Base-by-base conservation (phyloP, 2,329 filamentous ascomycete genomes). In the Botrytis galanthina region DNA sequence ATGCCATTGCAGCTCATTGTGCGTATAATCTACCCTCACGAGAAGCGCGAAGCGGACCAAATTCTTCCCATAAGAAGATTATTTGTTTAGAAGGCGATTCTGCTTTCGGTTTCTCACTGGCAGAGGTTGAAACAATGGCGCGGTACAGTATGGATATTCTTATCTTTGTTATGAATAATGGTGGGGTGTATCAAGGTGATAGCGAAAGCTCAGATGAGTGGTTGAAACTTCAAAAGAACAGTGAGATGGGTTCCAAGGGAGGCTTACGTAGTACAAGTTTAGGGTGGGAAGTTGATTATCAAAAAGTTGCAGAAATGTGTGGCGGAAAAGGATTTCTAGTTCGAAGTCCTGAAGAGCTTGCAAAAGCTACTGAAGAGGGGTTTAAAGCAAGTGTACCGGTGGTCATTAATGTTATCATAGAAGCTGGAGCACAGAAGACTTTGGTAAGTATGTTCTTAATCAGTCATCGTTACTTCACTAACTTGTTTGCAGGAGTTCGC, bases 91-190 rank as follows among this genome's bases (percentile, higher is more conserved):
- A 89, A 81, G 87, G 87, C 2, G 87, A 88, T 77, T 86, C 83
- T 39, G 87, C 87, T 0, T 87, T 88, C 74, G 87, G 86, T 0
- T 89, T 89, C 76, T 87, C 84, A 6, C 83, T 83, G 0, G 86
- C 87, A 79, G 87, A 88, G 76, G 83, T 88, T 59, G 87, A 89
- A 78, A 89, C 87, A 0, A 86, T 89, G 83, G 84, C 86, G 5
- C 82, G 86, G 6, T 86, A 87, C 76, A 81, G 84, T 16, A 88
- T 88, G 82, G 86, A 87, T 61, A 82, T 87, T 7, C 78, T 88
- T 60, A 85, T 89, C 72, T 86, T 87, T 77, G 86, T 89, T 3
- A 83, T 88, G 73, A 88, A 89, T 75, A 89, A 89, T 76, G 84
- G 85, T 0, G 85, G 84, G 7, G 84, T 86, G 37, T 86, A 86